Evolutionary conservation across 108 stramenopile species (phyloP).

Genomic region (Conticribra weissflogii): DNA sequence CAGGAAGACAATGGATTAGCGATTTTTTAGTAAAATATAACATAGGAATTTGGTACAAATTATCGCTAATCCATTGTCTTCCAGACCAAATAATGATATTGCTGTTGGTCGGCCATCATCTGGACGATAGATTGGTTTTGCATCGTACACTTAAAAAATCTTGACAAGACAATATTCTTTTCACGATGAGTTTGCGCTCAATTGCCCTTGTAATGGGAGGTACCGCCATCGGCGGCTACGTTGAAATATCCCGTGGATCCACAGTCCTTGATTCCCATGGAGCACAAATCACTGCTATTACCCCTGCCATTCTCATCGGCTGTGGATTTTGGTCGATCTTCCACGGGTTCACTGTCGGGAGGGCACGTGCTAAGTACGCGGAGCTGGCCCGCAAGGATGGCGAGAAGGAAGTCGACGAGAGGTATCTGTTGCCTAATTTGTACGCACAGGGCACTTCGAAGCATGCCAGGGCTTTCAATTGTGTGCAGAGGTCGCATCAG

Average conservation of each 20-base stretch:
- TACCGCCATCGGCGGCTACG: conserved; percentile 18
- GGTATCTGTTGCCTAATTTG: conserved; percentile 61
- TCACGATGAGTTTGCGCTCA: conserved; percentile 1
- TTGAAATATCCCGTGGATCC: conserved; percentile 19
- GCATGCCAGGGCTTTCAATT: conserved; percentile 63
- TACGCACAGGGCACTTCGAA: conserved; percentile 65
- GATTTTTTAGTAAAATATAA: too few species aligned
- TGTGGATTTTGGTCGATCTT: conserved; percentile 52
- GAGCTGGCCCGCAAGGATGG: conserved; percentile 67
- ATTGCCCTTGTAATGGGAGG: conserved; percentile 3
- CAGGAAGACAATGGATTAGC: too few species aligned
- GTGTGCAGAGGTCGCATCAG: conserved; percentile 66
- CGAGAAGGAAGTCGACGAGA: conserved; percentile 57
- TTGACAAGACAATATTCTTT: too few species aligned
- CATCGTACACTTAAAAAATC: too few species aligned
- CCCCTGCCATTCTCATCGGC: conserved; percentile 52
- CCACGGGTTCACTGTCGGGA: conserved; percentile 57
- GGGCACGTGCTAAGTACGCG: conserved; percentile 54
- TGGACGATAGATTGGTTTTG: too few species aligned
- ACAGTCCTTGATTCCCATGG: not conserved
- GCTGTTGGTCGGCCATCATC: too few species aligned
- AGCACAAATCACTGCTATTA: conserved; percentile 33
- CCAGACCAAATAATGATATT: too few species aligned
- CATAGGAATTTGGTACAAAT: too few species aligned
- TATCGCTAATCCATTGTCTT: too few species aligned